Evolutionary conservation across 2,329 filamentous ascomycete species (phyloP).

Genomic region (Parastagonospora nodorum): DNA sequence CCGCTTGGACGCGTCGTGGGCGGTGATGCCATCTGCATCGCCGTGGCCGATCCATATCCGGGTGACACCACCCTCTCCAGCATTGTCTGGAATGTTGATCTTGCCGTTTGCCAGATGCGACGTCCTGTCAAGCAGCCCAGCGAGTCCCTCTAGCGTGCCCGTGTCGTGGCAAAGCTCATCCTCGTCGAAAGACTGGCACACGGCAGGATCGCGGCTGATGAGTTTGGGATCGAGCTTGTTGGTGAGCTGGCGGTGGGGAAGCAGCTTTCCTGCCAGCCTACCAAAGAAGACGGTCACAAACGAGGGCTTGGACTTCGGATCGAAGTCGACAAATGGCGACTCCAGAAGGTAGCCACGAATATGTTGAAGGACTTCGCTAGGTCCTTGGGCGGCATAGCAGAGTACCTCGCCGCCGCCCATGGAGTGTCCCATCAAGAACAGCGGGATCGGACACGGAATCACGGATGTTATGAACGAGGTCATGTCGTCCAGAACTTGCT

Average conservation of each 20-base stretch:
- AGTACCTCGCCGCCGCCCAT: slow-evolving; percentile 87
- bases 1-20: slow-evolving; percentile 66
- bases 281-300: slow-evolving; percentile 68
- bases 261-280: slow-evolving; percentile 67
- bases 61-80: slow-evolving; percentile 60
- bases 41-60: slow-evolving; percentile 78
- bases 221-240: slow-evolving; percentile 68
- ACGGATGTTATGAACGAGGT: slow-evolving; percentile 72
- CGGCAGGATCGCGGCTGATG: slow-evolving; percentile 69
- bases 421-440: slow-evolving; percentile 88
- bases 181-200: slow-evolving; percentile 63
- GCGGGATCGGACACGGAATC: slow-evolving; percentile 59
- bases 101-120: slow-evolving; percentile 62
- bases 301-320: slow-evolving; percentile 67
- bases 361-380: slow-evolving; percentile 58
- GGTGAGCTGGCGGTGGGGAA: slow-evolving; percentile 71
- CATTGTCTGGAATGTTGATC: slow-evolving; percentile 50
- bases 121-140: slow-evolving; percentile 77
- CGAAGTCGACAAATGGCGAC: slow-evolving; percentile 78
- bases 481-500: slow-evolving; percentile 75
- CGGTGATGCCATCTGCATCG: slow-evolving; percentile 71
- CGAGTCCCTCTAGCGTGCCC: slow-evolving; percentile 81
- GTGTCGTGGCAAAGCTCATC: slow-evolving; percentile 80
- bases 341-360: slow-evolving; percentile 78
- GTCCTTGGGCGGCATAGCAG: slow-evolving; percentile 58